Conservation (phyloP, 768 basidiomycete genomes). For the Kwoniella dejecticola region DNA sequence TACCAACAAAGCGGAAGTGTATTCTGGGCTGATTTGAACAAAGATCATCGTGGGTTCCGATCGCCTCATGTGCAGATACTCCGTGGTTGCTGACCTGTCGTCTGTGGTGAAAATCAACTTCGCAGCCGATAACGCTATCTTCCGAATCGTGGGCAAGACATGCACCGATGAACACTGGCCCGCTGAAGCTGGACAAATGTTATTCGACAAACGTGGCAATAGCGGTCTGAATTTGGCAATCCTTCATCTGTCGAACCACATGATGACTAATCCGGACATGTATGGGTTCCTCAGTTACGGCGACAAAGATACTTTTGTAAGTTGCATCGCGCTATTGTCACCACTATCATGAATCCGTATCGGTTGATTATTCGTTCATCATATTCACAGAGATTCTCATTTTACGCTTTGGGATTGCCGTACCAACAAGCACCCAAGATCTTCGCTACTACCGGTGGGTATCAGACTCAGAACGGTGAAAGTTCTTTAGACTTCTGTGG, state of each 20-base stretch:
- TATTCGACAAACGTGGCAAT: slow-evolving; percentile 58
- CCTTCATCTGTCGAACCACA: slow-evolving; percentile 55
- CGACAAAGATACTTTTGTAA: slow-evolving; percentile 57
- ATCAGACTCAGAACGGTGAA: slow-evolving; percentile 47
- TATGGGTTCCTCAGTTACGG: slow-evolving; percentile 51
- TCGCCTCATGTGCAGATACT: too few relatives aligned
- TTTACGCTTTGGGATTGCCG: slow-evolving; percentile 55
- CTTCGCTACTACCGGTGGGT: slow-evolving; percentile 49
- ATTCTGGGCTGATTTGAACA: slow-evolving; percentile 59
- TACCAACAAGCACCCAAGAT: slow-evolving; percentile 53
- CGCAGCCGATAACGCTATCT: slow-evolving; percentile 58
- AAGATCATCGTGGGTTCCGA: slow-evolving; percentile 55
- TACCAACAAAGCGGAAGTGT: slow-evolving; percentile 55
- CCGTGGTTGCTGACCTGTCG: too few relatives aligned
- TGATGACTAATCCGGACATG: slow-evolving; percentile 50
- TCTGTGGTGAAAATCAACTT: too few relatives aligned
- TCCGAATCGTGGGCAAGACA: slow-evolving; percentile 54
- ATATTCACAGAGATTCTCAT: slow-evolving; percentile 51
- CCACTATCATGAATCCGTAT: too few relatives aligned
- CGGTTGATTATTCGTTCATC: neutral
- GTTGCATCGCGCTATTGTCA: too few relatives aligned
- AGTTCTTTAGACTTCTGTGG: slow-evolving; percentile 54
- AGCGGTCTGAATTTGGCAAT: slow-evolving; percentile 58
- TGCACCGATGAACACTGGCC: slow-evolving; percentile 57
- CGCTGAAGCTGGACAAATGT: slow-evolving; percentile 50